These are phyloP conservation scores for Leccinum pseudoinsigne DNA, from an alignment of 1,284 basidiomycete species.

Conservation along the genomic window DNA sequence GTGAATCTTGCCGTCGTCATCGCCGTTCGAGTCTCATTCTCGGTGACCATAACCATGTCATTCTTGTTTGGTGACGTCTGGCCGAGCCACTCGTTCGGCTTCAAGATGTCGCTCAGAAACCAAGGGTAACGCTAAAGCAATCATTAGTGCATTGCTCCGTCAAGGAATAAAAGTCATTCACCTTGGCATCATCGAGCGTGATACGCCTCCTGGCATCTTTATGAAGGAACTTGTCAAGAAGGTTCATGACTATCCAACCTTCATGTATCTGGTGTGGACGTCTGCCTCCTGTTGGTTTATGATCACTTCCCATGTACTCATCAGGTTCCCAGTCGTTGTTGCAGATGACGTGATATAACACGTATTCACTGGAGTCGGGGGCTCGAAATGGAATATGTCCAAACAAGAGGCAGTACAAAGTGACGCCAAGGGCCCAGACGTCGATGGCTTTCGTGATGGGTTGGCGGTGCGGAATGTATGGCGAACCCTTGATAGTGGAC, in stretches of 20 bases:
- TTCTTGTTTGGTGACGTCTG: slow-evolving; percentile 68
- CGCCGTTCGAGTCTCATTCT: slow-evolving; percentile 81
- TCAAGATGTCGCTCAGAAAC: slow-evolving; percentile 74
- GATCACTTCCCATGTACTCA: slow-evolving; percentile 75
- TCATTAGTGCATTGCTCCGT: slow-evolving; percentile 13
- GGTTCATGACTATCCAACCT: slow-evolving; percentile 63
- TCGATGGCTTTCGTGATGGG: slow-evolving; percentile 95
- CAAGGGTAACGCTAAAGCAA: slow-evolving; percentile 60
- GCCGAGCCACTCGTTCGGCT: slow-evolving; percentile 77
- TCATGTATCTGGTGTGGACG: slow-evolving; percentile 45
- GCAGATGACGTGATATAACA: slow-evolving; percentile 85
- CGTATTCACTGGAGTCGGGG: slow-evolving; percentile 62
- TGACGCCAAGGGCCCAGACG: slow-evolving; percentile 99
- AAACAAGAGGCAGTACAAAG: slow-evolving; percentile 93
- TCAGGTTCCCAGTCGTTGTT: slow-evolving; percentile 76
- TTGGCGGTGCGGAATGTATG: slow-evolving; percentile 45
- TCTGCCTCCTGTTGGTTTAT: slow-evolving; percentile 61
- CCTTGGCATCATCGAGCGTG: slow-evolving; percentile 85
- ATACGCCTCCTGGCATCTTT: slow-evolving; percentile 84
- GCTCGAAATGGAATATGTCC: slow-evolving; percentile 76
- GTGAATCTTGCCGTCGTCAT: slow-evolving; percentile 62
- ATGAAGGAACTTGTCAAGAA: slow-evolving; percentile 78
- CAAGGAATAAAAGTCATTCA: slow-evolving; percentile 38
- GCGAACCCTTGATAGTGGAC: slow-evolving; percentile 32
- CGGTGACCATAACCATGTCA: slow-evolving; percentile 67